Base-by-base conservation (phyloP, 352 stramenopile species). In the Pythium sp. region DNA sequence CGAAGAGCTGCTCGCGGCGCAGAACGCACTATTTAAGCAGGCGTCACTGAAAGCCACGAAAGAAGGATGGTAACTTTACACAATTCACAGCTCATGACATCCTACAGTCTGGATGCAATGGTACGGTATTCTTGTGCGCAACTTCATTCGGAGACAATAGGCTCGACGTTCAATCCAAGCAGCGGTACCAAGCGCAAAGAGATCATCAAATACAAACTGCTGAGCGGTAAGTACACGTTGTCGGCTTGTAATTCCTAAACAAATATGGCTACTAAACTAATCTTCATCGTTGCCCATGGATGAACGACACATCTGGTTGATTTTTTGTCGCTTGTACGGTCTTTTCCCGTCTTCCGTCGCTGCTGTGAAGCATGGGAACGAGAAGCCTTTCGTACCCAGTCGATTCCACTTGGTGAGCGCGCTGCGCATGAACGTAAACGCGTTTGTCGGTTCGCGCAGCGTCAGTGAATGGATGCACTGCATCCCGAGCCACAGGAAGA, bases 1-100 rank as follows among this genome's bases (percentile, higher is more conserved):
- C 28, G 84, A 89, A 22, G 80, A 93, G 64, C 69, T 93, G 36
- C 62, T 90, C 20, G 86, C 80, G 28, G 86, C 90, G 60, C 86
- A 93, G 73, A 89, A 79, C 56, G 84, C 79, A 46, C 64, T 94
- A n/a, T 92, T 94, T 63, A 74, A 89, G 62, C 71, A 84, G 72
- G 86, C 86, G 26, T 90, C 78, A 11, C 47, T 74, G 32, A 81
- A 88, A 64, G 85, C 85, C 12, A 76, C 80, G 2, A 77, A 64
- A 59, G 82, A 93, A 66, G 85, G 85, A 18, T 93, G 85, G 85
- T 91, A 72, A 79, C 6, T 47, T n/a, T 8, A 5, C 41, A 47
- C 14, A 47, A n/a, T 47, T n/a, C 41, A 47, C 41, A 15, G 36
- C 15, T 43, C 15, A 43, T 43, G 36, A 11, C 36, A 43, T 26